Evolutionary conservation across 2,329 filamentous ascomycete genomes (phyloP).

Genomic region (Neonectria magnoliae): DNA sequence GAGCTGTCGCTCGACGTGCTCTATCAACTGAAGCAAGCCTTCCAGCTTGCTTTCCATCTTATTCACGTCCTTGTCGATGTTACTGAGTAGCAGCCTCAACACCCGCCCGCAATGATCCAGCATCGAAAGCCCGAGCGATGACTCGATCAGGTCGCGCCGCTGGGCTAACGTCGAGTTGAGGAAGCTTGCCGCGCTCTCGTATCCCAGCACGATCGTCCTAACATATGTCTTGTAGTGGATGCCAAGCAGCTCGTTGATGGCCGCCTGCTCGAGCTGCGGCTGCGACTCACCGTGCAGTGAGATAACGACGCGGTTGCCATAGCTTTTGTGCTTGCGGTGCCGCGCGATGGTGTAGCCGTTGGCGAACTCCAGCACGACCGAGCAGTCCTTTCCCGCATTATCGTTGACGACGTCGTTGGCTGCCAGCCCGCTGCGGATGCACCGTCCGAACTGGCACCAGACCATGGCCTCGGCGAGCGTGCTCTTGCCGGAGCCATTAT

Average conservation of each 20-base stretch:
- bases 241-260: conserved; percentile 33
- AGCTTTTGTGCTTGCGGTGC: conserved; percentile 29
- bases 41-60: not conserved
- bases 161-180: conserved; percentile 24
- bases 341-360: conserved; percentile 34
- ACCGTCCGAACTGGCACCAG: conserved; percentile 34
- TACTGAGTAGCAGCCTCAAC: conserved; percentile 20
- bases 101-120: conserved; percentile 24
- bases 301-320: conserved; percentile 28
- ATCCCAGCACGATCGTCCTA: conserved; percentile 29
- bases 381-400: conserved; percentile 28
- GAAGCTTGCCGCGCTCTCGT: conserved; percentile 35
- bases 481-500: conserved; percentile 38
- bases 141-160: conserved; percentile 28
- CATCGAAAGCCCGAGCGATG: conserved; percentile 31
- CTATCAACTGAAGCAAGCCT: not conserved
- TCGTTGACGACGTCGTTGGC: conserved; percentile 35
- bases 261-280: conserved; percentile 25
- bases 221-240: conserved; percentile 32
- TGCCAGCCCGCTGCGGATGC: conserved; percentile 25
- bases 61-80: conserved; percentile 2
- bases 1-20: not conserved
- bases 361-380: conserved; percentile 31
- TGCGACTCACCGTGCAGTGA: conserved; percentile 23
- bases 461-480: conserved; percentile 30